These are phyloP conservation scores for Paraphaeosphaeria minitans DNA, from an alignment of 2,329 filamentous ascomycete species.

Conservation along the genomic window DNA sequence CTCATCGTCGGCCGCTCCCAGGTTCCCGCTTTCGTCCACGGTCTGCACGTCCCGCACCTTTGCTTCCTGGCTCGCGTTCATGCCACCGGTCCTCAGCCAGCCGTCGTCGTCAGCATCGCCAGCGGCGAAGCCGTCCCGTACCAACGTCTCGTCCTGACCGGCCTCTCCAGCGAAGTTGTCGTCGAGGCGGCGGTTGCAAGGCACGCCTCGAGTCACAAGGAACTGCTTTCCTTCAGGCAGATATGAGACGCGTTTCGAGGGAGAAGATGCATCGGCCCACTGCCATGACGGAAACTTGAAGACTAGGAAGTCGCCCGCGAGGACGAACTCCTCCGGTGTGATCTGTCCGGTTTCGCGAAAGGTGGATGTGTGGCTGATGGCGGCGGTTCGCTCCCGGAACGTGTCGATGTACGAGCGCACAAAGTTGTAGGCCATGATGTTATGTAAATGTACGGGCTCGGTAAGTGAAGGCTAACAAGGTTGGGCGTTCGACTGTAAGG, in stretches of 20 bases:
- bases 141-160: constrained; percentile 83
- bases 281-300: constrained; percentile 99
- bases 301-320: constrained; percentile 94
- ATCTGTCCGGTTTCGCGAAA: constrained; percentile 95
- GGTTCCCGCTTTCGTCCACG: constrained; percentile 85
- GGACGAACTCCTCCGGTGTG: constrained; percentile 94
- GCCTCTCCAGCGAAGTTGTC: constrained; percentile 91
- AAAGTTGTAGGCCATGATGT: constrained; percentile 73
- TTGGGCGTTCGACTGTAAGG: not conserved
- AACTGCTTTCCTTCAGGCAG: constrained; percentile 93
- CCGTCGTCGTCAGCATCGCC: constrained; percentile 73
- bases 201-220: constrained; percentile 90
- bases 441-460: not conserved
- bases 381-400: constrained; percentile 88
- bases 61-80: constrained; percentile 74
- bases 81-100: constrained; percentile 86
- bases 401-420: constrained; percentile 90
- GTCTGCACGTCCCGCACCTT: constrained; percentile 82
- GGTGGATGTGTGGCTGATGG: constrained; percentile 86
- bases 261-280: constrained; percentile 88
- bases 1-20: constrained; percentile 74
- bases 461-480: not conserved
- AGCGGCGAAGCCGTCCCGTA: constrained; percentile 72
- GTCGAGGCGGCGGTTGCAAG: constrained; percentile 87
- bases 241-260: constrained; percentile 76